phyloP scores from a whole-genome alignment of 345 rosid species.

The Capsella bursapastoris region DNA sequence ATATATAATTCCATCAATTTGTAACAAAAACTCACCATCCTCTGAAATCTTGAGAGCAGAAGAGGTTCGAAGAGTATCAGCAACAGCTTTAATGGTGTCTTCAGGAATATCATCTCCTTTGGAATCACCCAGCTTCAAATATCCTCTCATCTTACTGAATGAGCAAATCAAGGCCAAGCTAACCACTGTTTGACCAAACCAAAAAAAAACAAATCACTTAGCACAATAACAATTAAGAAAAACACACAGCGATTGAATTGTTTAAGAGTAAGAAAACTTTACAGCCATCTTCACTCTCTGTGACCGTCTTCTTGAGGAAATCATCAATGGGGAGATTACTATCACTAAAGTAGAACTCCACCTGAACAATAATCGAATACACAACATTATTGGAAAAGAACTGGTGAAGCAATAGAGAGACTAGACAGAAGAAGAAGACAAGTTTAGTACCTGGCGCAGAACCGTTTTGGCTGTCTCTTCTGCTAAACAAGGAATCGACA shows the following conservation, averaged over 20 bases:
- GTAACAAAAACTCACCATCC: constrained; percentile 63
- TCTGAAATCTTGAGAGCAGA: constrained; percentile 78
- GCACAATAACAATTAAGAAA: not conserved
- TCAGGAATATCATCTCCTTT: constrained; percentile 80
- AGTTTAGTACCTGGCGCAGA: constrained; percentile 67
- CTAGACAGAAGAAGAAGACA: constrained; percentile 8
- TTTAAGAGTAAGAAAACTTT: constrained; percentile 34
- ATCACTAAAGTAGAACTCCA: constrained; percentile 94
- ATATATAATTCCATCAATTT: not conserved
- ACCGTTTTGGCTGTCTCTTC: constrained; percentile 71
- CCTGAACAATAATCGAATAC: constrained; percentile 49
- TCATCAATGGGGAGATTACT: constrained; percentile 88
- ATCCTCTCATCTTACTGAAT: constrained; percentile 83
- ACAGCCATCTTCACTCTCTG: constrained; percentile 79
- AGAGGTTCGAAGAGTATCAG: constrained; percentile 75
- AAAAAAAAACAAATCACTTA: constrained; percentile 35
- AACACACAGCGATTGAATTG: not conserved
- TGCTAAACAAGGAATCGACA: constrained; percentile 65
- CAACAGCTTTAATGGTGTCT: constrained; percentile 77
- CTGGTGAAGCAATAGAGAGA: not conserved
- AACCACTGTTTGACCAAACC: constrained; percentile 63
- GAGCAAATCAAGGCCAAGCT: constrained; percentile 90
- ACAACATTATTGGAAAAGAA: not conserved
- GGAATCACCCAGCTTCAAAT: constrained; percentile 65
- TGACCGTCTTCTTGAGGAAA: constrained; percentile 67